phyloP scores from a whole-genome alignment of 352 stramenopile species.

The Saprolegnia parasitica region DNA sequence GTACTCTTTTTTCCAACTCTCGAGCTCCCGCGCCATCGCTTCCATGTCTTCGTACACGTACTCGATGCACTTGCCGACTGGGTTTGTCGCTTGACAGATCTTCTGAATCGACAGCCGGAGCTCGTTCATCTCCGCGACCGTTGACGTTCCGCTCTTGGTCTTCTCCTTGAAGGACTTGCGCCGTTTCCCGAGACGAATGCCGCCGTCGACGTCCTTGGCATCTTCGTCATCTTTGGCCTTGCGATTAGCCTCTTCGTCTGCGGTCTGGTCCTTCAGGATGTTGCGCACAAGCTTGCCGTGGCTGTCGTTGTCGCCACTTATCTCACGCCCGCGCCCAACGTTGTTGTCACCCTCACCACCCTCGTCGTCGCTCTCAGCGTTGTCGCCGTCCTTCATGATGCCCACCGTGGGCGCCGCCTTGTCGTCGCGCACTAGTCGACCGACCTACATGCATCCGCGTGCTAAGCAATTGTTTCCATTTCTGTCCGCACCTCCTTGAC shows the following conservation, averaged over 20 bases:
- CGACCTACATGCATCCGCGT: conserved; percentile 9
- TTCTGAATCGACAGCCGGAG: conserved; percentile 80
- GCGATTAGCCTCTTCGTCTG: conserved; percentile 52
- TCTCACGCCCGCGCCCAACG: conserved; percentile 4
- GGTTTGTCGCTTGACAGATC: conserved; percentile 89
- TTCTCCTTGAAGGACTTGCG: conserved; percentile 82
- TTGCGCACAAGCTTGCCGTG: conserved; percentile 78
- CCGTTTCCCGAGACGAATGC: conserved; percentile 62
- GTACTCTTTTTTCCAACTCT: conserved; percentile 87
- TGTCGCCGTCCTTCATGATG: conserved; percentile 83
- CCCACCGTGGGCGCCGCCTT: conserved; percentile 70
- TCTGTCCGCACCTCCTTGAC: conserved; percentile 55
- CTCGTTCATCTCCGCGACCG: conserved; percentile 67
- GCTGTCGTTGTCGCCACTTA: conserved; percentile 38
- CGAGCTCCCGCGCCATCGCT: conserved; percentile 91
- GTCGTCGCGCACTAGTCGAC: conserved; percentile 63
- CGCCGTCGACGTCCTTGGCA: conserved; percentile 49
- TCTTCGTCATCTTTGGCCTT: conserved; percentile 72
- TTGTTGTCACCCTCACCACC: conserved; percentile 39
- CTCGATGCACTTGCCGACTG: conserved; percentile 89
- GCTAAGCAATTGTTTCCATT: background rate
- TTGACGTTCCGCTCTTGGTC: conserved; percentile 65
- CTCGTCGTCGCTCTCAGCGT: conserved; percentile 74
- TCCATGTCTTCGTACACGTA: conserved; percentile 93
- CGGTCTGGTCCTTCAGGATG: conserved; percentile 74